Evolutionary conservation across 179 eudicot species (phyloP).

Genomic region (Monotropa hypopitys): DNA sequence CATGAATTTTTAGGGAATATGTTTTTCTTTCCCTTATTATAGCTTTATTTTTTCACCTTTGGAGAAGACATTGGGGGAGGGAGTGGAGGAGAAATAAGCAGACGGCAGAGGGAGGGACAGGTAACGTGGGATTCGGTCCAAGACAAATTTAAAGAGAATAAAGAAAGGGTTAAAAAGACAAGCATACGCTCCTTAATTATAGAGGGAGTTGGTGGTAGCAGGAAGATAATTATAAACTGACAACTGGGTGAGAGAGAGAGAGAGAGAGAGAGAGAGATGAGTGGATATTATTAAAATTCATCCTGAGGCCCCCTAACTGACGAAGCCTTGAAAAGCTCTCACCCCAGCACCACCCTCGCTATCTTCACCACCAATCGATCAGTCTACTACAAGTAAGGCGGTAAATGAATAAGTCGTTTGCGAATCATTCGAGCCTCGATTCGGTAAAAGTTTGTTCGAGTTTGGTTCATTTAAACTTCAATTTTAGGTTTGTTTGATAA

Average conservation of each 20-base stretch:
- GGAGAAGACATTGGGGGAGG: neutral
- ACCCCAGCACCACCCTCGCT: neutral
- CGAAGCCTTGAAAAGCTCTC: constrained; percentile 12
- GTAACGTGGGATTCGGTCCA: neutral
- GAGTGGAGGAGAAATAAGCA: neutral
- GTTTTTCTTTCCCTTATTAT: no score
- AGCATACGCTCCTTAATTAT: neutral
- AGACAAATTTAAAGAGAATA: neutral
- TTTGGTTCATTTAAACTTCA: no score
- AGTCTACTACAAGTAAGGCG: no score
- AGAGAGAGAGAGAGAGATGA: neutral
- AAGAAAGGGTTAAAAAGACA: neutral
- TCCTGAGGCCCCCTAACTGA: neutral
- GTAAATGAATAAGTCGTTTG: no score
- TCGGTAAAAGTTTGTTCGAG: no score
- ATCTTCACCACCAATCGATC: neutral
- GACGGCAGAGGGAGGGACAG: neutral
- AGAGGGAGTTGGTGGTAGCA: neutral
- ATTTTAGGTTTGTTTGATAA: no score
- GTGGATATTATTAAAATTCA: neutral
- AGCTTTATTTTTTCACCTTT: neutral
- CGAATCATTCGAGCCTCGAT: no score
- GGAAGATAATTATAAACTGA: neutral
- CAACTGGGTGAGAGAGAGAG: neutral
- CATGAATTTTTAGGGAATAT: neutral